Evolutionary conservation across 169 alveolate species (phyloP), one percentile per base, ranked within the genome.

Genomic region (Eimeria sp.): DNA sequence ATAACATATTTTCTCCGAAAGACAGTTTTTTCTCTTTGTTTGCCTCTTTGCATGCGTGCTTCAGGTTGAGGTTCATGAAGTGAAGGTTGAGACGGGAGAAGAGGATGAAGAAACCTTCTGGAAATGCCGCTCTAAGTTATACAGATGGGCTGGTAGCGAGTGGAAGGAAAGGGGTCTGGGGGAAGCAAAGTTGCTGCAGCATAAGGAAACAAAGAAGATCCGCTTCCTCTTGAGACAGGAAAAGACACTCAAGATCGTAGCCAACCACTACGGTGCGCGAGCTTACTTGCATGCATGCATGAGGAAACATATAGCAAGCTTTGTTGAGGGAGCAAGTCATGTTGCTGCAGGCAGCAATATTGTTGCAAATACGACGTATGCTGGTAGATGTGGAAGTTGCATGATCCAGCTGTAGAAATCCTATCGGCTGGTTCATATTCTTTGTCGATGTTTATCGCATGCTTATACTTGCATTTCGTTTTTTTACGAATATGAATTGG

Each of bases 101-200:
- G 99, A 99, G 96, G 99, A 98, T 80, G 99, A 99, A 95, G 99
- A 99, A 47, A 98, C 98, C 89, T 98, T 99, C 96, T 99, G 99
- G 99, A 99, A 98, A 75, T 98, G 97, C 47, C 95, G 99, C 72
- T 98, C 99, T 51, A 99, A 98, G 97, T 97, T 99, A 89, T 99
- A 98, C 97, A 98, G 99, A 89, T 98, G 98, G 98, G 87, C 97
- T 20, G 97, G 97, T 1, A 99, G 98, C 25, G 99, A 99, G 96
- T 99, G 99, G 99, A 99, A 99, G 97, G 99, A 99, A 97, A 97
- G 99, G 75, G 99, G 99, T 43, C 97, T 99, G 34, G 99, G 99
- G 0, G 99, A 99, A 80, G 97, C 99, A 45, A 99, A 99, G 97
- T 97, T 99, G 90, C 98, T 99, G 96, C 98, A 98, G 96, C 99